These are phyloP conservation scores for Kandelia obovata DNA, from an alignment of 345 rosid genomes.

Conservation along the genomic window DNA sequence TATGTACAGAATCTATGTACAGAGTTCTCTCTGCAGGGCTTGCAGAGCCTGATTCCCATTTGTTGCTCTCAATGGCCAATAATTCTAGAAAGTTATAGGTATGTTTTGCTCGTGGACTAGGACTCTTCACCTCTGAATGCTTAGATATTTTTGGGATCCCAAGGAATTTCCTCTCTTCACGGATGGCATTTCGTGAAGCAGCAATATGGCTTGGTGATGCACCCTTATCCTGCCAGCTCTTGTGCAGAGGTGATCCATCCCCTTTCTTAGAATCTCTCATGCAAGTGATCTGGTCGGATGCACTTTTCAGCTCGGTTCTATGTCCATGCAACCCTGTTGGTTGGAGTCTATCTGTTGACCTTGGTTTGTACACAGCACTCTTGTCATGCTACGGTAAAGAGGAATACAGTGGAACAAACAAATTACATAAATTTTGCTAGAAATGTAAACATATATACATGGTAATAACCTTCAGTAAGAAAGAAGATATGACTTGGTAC, in stretches of 20 bases:
- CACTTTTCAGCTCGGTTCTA: slow-evolving; percentile 25
- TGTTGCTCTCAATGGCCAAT: slow-evolving; percentile 46
- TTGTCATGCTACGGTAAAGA: slow-evolving; percentile 26
- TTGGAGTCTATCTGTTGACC: slow-evolving; percentile 12
- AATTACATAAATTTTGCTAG: background rate
- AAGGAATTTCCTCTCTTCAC: slow-evolving; percentile 18
- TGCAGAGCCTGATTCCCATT: slow-evolving; percentile 38
- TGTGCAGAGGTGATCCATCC: slow-evolving; percentile 34
- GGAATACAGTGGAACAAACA: background rate
- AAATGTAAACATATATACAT: background rate
- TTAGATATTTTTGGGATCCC: slow-evolving; percentile 26
- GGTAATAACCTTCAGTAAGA: background rate
- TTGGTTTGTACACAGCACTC: slow-evolving; percentile 17
- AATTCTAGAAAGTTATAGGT: slow-evolving; percentile 42
- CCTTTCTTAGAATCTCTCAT: slow-evolving; percentile 15
- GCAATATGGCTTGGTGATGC: slow-evolving; percentile 7
- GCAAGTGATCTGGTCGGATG: slow-evolving; percentile 11
- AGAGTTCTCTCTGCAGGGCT: slow-evolving; percentile 67
- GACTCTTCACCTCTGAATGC: slow-evolving; percentile 11
- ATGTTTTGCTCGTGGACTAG: slow-evolving; percentile 19
- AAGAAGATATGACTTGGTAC: slow-evolving; percentile 27
- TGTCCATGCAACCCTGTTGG: slow-evolving; percentile 20
- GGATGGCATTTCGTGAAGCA: slow-evolving; percentile 4
- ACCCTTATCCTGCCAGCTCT: slow-evolving; percentile 31
- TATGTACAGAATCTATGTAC: slow-evolving; percentile 61